Conservation (phyloP, 78 protist species). For the Diacronema lutheri region DNA sequence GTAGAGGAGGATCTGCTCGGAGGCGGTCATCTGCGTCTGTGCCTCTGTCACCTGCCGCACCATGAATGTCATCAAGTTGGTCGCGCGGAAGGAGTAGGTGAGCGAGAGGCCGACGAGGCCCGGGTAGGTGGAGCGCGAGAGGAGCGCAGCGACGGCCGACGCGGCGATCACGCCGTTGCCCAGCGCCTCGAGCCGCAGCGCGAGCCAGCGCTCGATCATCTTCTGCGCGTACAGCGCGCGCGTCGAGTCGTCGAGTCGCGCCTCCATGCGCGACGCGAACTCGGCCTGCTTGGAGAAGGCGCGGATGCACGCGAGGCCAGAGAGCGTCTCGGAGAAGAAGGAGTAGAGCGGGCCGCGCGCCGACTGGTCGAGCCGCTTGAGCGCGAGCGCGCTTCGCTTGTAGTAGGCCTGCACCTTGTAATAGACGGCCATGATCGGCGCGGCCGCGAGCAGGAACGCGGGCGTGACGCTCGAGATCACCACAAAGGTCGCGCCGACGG, state of each 20-base stretch:
- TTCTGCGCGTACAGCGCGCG: constrained; percentile 6
- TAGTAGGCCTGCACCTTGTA: constrained; percentile 42
- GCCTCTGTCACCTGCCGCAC: constrained; percentile 14
- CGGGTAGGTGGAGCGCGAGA: not conserved
- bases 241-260: constrained; percentile 24
- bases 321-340: constrained; percentile 77
- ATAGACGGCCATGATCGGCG: constrained; percentile 66
- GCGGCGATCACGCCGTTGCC: not conserved
- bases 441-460: constrained; percentile 45
- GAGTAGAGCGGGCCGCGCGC: constrained; percentile 84
- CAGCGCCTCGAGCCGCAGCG: not conserved
- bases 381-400: constrained; percentile 60
- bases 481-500: constrained; percentile 32
- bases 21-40: constrained; percentile 39
- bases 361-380: constrained; percentile 58
- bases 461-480: constrained; percentile 56
- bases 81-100: constrained; percentile 53
- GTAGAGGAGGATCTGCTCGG: constrained; percentile 24
- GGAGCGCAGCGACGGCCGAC: not conserved
- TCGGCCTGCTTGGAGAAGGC: constrained; percentile 50
- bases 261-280: not conserved
- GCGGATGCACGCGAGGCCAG: constrained; percentile 88
- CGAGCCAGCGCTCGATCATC: not conserved
- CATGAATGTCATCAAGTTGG: constrained; percentile 34
- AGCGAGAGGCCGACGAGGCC: constrained; percentile 57